These are phyloP conservation scores for Suillus ampliporus DNA, from an alignment of 768 basidiomycete genomes.

Conservation along the genomic window DNA sequence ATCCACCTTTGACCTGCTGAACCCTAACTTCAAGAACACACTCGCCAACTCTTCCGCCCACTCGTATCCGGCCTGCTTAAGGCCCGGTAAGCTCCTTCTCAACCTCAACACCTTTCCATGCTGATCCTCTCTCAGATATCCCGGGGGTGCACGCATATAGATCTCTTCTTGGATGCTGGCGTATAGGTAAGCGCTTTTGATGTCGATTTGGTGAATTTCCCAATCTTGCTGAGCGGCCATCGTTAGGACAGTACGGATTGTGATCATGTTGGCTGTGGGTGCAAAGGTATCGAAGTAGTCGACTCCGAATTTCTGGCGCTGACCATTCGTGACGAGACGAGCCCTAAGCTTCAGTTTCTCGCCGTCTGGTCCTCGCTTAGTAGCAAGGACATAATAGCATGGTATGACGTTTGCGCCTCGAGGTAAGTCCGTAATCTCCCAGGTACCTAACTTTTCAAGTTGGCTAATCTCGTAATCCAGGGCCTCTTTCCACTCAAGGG, in stretches of 20 bases:
- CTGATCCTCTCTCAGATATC: slow-evolving; percentile 27
- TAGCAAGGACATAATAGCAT: slow-evolving; percentile 9
- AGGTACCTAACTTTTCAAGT: slow-evolving; percentile 30
- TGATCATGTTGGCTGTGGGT: slow-evolving; percentile 4
- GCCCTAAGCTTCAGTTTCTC: not conserved
- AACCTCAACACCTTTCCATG: slow-evolving; percentile 28
- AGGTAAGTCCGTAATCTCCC: slow-evolving; percentile 32
- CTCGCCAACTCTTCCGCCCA: slow-evolving; percentile 35
- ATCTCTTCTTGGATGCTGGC: slow-evolving; percentile 36
- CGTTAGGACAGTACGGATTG: slow-evolving; percentile 13
- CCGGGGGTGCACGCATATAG: slow-evolving; percentile 42
- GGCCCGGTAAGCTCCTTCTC: slow-evolving; percentile 43
- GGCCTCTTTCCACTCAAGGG: slow-evolving; percentile 6
- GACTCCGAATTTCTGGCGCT: not conserved
- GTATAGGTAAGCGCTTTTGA: slow-evolving; percentile 23
- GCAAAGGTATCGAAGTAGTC: slow-evolving; percentile 31
- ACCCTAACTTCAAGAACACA: not conserved
- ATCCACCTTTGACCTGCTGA: not conserved
- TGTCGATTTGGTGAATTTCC: slow-evolving; percentile 20
- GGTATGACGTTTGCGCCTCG: slow-evolving; percentile 33
- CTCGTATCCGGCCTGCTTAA: slow-evolving; percentile 39
- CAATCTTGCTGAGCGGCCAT: slow-evolving; percentile 14
- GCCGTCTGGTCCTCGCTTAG: not conserved
- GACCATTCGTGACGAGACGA: not conserved
- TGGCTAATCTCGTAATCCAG: slow-evolving; percentile 18